Evolutionary conservation across 768 basidiomycete genomes (phyloP), one percentile per base, ranked within the genome.

Genomic region (Pleurotus giganteus): DNA sequence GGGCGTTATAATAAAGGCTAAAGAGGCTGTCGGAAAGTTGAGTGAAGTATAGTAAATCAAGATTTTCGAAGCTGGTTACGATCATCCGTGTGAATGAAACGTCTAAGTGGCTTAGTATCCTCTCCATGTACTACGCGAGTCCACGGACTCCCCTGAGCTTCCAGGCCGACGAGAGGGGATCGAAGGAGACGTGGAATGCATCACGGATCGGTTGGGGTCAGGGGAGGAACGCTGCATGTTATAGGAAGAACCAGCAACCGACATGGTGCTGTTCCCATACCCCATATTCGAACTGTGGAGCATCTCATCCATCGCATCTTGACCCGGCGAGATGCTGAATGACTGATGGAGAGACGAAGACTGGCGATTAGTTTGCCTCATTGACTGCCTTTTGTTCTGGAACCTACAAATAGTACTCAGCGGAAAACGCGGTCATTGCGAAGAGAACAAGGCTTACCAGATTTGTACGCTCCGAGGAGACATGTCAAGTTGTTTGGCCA

Each of bases 401-500:
- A 91, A 91, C 89, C 89, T 91, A 69, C 60, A 53, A 57, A 60
- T 54, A 49, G 54, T 53, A 61, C 62, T 65, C 47, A 63, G 58
- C 57, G 23, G 59, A 47, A 62, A 50, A 46, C 21, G 36, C 21
- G 45, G 15, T 24, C 57, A 57, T 50, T 58, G 55, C 52, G 44
- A 47, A 60, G 60, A 43, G 55, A 54, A 59, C 34, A 55, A 19
- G 50, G 62, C 75, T 61, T 66, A 91, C 91, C 91, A 93, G 54
- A 93, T 92, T 67, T 93, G 91, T 55, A 93, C 91, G 60, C 88
- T 90, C 58, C 91, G 74, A 36, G 91, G 81, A 44, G 88, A 84
- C 91, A 93, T 92, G 60, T 88, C 89, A 57, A 92, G 74, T 61
- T 81, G 75, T 59, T 84, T 88, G 12, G 91, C 90, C 46, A 92